phyloP scores from a whole-genome alignment of 2,329 filamentous ascomycete species.

The Septoria petroselini region DNA sequence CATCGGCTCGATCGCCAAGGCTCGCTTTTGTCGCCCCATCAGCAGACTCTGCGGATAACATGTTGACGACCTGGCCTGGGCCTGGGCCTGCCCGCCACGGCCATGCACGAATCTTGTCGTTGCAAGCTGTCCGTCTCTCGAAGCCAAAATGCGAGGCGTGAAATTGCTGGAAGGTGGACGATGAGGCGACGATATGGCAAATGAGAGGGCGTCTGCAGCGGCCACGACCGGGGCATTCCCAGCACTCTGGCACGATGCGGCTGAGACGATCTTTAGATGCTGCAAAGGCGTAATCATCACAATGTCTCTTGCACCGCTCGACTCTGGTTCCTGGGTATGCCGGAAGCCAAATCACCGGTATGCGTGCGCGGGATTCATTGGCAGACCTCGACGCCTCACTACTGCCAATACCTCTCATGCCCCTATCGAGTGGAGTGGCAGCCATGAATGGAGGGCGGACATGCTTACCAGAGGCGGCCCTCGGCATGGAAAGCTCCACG shows the following conservation, averaged over 20 bases:
- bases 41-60: not conserved
- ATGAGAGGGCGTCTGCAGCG: slow-evolving; percentile 12
- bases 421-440: not conserved
- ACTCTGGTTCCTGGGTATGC: slow-evolving; percentile 20
- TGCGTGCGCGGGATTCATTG: slow-evolving; percentile 8
- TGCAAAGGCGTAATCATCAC: too few species aligned
- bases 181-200: not conserved
- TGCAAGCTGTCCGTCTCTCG: too few species aligned
- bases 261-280: not conserved
- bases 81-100: too few species aligned
- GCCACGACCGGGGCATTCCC: slow-evolving; percentile 17
- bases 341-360: slow-evolving; percentile 19
- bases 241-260: slow-evolving; percentile 12
- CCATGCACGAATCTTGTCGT: too few species aligned
- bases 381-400: slow-evolving; percentile 15
- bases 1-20: not conserved
- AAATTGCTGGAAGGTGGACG: not conserved
- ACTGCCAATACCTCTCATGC: not conserved
- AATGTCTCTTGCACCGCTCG: not conserved
- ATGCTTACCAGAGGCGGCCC: slow-evolving; percentile 11
- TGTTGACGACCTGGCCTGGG: too few species aligned
- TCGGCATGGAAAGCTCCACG: slow-evolving; percentile 1
- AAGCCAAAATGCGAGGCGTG: slow-evolving; percentile 12
- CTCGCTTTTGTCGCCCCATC: not conserved
- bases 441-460: not conserved